Base-by-base conservation (phyloP, 179 eudicot species). In the Heliamphora pulchella region DNA sequence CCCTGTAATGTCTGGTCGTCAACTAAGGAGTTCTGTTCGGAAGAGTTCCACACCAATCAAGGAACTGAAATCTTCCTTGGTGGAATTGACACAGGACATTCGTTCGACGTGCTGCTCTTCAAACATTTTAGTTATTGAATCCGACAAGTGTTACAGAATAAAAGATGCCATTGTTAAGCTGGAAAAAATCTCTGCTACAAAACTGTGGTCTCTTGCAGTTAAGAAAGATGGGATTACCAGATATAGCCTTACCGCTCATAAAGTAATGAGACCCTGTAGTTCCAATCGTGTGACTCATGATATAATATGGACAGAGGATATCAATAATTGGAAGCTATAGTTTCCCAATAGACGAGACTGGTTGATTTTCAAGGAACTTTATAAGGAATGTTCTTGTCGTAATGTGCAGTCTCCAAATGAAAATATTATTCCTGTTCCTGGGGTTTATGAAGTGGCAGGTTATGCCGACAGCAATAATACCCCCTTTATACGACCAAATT, bases 301-400 rank as follows among this genome's bases (percentile, higher is more conserved):
- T 51, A 81, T 87, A 39, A 81, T 94, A 51, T 96, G 98, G 97
- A 65, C 87, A 2, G 89, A 77, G 2, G 98, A 94, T 73, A 75
- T 9, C 61, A 71, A 80, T 69, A 87, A 88, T 63, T 96, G 90
- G 94, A 96, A 91, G 82, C 89, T 96, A 0, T 98, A 96, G 88
- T 96, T 96, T 83, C 89, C 89, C 50, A 81, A 89, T 50, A 89
- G 91, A 79, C 88, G 80, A 71, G 97, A 96, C 69, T 96, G 99
- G 99, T 31, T 80, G 48, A 80, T 92, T 64, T 96, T 96, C 69
- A 96, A 90, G 81, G 97, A 94, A 66, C 84, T 96, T 2, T 91
- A 90, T 55, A 91, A 85, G 84, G 84, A 86, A 72, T 96, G 99
- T 81, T 88, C 79, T 73, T 91, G 92, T 20, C 86, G 91, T 65